Percentiles rank a stretch among this genome's conserved stretches.
Conservation (phyloP, 176 grass and related monocot species). For the Eleusine coracana region DNA sequence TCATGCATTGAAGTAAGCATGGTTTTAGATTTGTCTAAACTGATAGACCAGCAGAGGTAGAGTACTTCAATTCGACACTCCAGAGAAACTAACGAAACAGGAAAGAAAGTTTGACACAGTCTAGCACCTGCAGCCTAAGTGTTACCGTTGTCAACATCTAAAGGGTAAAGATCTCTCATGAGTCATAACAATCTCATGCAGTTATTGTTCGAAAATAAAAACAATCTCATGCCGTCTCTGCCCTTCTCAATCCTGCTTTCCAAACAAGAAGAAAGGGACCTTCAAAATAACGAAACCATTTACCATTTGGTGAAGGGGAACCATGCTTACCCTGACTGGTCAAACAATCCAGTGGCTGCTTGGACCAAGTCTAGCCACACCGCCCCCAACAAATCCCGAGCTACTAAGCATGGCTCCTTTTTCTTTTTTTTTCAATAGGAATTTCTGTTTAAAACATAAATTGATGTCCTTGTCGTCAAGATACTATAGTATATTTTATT, state of each 20-base stretch:
- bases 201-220: no score
- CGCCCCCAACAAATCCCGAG: neutral
- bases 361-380: constrained; percentile 32
- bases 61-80: constrained; percentile 15
- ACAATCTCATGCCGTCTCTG: neutral
- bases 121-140: neutral
- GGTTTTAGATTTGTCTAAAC: constrained; percentile 44
- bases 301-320: neutral
- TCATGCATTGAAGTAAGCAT: constrained; percentile 35
- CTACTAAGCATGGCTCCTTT: neutral
- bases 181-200: neutral
- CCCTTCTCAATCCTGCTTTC: constrained; percentile 10
- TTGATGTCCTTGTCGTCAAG: neutral
- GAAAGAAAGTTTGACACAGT: constrained; percentile 34
- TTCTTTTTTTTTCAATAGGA: neutral
- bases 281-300: constrained; percentile 7
- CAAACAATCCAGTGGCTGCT: constrained; percentile 23
- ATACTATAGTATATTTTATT: neutral
- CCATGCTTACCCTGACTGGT: constrained; percentile 23
- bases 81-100: neutral
- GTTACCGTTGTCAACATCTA: constrained; percentile 29
- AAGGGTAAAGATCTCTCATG: constrained; percentile 3
- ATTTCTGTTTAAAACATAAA: neutral
- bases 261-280: neutral
- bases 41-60: neutral